Conservation (phyloP, 2,329 filamentous ascomycete genomes). For the Beauveria bassiana region DNA sequence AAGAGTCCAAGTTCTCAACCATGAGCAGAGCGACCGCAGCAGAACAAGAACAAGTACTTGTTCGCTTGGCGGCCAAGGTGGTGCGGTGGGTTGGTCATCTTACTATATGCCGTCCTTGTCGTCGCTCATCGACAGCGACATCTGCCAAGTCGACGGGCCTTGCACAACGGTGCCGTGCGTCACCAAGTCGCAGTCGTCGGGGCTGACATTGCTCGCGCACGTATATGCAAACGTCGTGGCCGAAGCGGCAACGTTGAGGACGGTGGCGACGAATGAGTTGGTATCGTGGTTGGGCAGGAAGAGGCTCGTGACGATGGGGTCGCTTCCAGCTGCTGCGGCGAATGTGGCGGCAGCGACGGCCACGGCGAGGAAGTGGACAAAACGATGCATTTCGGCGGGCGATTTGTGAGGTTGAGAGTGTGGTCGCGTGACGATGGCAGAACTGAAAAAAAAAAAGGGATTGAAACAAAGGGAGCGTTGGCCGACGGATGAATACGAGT, state of each 20-base stretch:
- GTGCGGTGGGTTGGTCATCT: too few species aligned
- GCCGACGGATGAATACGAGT: background rate
- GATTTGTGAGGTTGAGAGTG: background rate
- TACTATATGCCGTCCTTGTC: constrained; percentile 14
- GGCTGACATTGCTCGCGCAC: constrained; percentile 17
- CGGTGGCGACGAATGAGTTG: constrained; percentile 21
- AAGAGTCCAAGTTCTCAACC: background rate
- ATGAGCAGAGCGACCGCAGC: background rate
- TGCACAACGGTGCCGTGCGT: constrained; percentile 20
- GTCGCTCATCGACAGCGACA: constrained; percentile 12
- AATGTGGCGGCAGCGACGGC: constrained; percentile 16
- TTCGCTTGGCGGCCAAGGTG: background rate
- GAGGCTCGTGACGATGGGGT: constrained; percentile 17
- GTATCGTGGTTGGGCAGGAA: constrained; percentile 20
- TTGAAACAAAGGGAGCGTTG: background rate
- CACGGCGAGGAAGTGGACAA: constrained; percentile 21
- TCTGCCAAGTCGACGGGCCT: constrained; percentile 21
- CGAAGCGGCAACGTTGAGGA: constrained; percentile 20
- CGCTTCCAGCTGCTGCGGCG: constrained; percentile 19
- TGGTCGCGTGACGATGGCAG: background rate
- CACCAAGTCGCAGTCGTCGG: constrained; percentile 20
- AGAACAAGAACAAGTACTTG: too few species aligned
- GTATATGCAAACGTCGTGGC: constrained; percentile 24
- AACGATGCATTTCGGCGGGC: constrained; percentile 17
- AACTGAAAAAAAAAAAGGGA: background rate